A percentile compares a stretch with the other conserved stretches of the same genome.
Conservation (phyloP, 164 flowering plant species). For the Saururus chinensis region DNA sequence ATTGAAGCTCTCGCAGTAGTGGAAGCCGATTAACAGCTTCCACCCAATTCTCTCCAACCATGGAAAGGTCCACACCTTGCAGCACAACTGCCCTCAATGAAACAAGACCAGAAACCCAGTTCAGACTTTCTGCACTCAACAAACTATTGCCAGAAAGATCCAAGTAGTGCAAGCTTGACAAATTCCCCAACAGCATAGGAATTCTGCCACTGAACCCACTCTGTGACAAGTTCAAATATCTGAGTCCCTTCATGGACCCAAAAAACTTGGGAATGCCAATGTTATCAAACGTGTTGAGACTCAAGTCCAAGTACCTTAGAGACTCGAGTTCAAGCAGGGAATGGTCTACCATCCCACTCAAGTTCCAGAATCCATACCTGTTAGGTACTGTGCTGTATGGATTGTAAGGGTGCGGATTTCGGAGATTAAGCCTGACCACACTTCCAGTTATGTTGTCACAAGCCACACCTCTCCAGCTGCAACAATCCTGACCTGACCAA, state of each 20-base stretch:
- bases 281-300: conserved; percentile 2
- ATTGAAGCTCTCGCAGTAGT: neutral
- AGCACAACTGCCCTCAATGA: conserved; percentile 1
- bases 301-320: conserved; percentile 7
- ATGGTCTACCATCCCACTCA: conserved; percentile 2
- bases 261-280: conserved; percentile 4
- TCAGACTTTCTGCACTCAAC: neutral
- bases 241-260: conserved; percentile 5
- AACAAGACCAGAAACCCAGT: conserved; percentile 5
- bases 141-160: conserved; percentile 3
- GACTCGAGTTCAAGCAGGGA: conserved; percentile 1
- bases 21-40: conserved; percentile 1
- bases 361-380: neutral
- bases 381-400: neutral
- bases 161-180: neutral
- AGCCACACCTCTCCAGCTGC: conserved; percentile 5
- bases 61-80: neutral
- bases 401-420: neutral
- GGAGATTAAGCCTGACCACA: conserved; percentile 7
- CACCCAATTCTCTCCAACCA: neutral
- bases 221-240: conserved; percentile 2
- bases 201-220: neutral
- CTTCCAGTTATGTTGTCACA: conserved; percentile 6
- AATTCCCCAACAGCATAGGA: conserved; percentile 5
- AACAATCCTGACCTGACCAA: conserved; percentile 8